Percentiles rank a stretch among this genome's conserved stretches.
Conservation (phyloP, 768 basidiomycete genomes). For the Galerina sulciceps region DNA sequence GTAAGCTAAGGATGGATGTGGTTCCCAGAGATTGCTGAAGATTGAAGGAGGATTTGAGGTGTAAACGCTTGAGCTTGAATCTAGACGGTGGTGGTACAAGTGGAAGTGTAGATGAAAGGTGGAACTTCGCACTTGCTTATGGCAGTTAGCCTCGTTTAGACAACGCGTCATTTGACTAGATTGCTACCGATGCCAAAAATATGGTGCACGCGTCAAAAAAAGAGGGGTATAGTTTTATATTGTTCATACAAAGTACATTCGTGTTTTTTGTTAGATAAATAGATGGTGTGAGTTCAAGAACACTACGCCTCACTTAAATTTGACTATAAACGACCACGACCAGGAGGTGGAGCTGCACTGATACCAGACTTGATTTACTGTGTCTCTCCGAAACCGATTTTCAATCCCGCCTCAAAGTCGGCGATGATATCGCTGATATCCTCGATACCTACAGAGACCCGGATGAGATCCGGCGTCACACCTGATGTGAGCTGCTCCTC, state of each 20-base stretch:
- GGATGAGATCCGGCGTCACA: slow-evolving; percentile 76
- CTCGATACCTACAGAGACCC: slow-evolving; percentile 52
- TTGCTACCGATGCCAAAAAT: not conserved
- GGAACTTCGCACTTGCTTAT: not conserved
- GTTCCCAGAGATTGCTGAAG: not conserved
- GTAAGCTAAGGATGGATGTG: not conserved
- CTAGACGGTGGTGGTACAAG: not conserved
- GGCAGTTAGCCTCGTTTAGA: slow-evolving; percentile 18
- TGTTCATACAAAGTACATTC: not conserved
- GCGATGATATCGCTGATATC: slow-evolving; percentile 47
- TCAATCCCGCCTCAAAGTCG: slow-evolving; percentile 41
- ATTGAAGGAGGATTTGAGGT: not conserved
- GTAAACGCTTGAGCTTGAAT: not conserved
- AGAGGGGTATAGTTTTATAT: not conserved
- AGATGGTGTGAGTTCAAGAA: too few species aligned
- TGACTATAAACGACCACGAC: too few species aligned
- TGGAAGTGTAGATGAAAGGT: slow-evolving; percentile 3
- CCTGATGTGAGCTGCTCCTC: slow-evolving; percentile 70
- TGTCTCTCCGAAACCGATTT: slow-evolving; percentile 27
- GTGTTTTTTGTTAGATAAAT: not conserved
- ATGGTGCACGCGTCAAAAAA: not conserved
- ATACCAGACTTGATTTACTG: not conserved
- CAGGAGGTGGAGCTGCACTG: too few species aligned
- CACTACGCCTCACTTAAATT: too few species aligned
- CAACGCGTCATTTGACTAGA: slow-evolving; percentile 21